A percentile compares a stretch with the other conserved stretches of the same genome.
These are phyloP conservation scores for Melanopsichium pennsylvanicum DNA, from an alignment of 1,284 basidiomycete species.

Conservation along the genomic window DNA sequence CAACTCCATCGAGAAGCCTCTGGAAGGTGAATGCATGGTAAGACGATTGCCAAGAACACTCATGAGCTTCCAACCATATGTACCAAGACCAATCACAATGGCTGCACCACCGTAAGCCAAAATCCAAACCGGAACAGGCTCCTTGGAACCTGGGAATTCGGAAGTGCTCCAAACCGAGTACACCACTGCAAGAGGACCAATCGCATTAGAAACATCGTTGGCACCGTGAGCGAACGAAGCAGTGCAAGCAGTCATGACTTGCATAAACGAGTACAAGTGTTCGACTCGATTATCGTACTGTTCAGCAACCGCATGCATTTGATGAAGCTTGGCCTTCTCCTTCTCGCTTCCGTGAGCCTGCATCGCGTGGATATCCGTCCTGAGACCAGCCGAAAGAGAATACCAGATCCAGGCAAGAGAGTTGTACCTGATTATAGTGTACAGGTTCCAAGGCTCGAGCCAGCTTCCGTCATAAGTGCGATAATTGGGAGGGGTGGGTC, in stretches of 20 bases:
- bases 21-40: conserved; percentile 44
- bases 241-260: conserved; percentile 48
- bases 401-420: conserved; percentile 29
- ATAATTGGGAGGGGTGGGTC: conserved; percentile 33
- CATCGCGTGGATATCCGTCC: conserved; percentile 42
- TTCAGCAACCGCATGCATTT: conserved; percentile 36
- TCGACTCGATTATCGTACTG: conserved; percentile 49
- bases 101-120: conserved; percentile 35
- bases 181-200: conserved; percentile 45
- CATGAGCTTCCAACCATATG: conserved; percentile 47
- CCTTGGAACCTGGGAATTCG: conserved; percentile 13
- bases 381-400: conserved; percentile 27
- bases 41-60: conserved; percentile 45
- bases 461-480: conserved; percentile 32
- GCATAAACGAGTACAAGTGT: conserved; percentile 47
- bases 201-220: conserved; percentile 47
- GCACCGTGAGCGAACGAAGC: conserved; percentile 49
- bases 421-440: conserved; percentile 42
- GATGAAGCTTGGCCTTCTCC: conserved; percentile 26
- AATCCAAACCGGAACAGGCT: conserved; percentile 40
- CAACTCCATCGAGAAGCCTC: conserved; percentile 51
- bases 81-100: conserved; percentile 41
- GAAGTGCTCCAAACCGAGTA: conserved; percentile 38
- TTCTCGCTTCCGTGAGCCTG: conserved; percentile 26
- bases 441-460: conserved; percentile 47